Conservation (phyloP, 768 basidiomycete species). For the Boletus subcaerulescens region DNA sequence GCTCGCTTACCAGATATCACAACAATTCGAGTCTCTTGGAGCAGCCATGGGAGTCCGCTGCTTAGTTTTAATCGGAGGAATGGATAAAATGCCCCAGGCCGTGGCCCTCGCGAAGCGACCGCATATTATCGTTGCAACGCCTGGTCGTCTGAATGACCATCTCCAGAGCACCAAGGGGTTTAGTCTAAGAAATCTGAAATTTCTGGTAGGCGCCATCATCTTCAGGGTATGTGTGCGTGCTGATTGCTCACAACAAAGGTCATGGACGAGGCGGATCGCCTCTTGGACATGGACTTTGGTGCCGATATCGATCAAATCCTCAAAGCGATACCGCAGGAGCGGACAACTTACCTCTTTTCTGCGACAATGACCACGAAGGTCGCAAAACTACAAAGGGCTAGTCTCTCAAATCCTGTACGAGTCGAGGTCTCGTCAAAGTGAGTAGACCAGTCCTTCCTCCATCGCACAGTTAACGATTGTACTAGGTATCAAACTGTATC, state of each 20-base stretch:
- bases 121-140: conserved; percentile 93
- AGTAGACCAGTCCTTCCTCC: conserved; percentile 23
- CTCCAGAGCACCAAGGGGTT: conserved; percentile 98
- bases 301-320: conserved; percentile 95
- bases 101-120: conserved; percentile 92
- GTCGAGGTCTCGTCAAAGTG: conserved; percentile 94
- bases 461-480: neutral
- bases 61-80: conserved; percentile 91
- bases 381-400: conserved; percentile 91
- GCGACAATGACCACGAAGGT: conserved; percentile 99
- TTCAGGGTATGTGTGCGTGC: neutral
- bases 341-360: conserved; percentile 94
- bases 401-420: conserved; percentile 87
- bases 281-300: conserved; percentile 96
- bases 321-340: conserved; percentile 90
- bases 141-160: conserved; percentile 90
- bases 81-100: conserved; percentile 87
- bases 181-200: conserved; percentile 79
- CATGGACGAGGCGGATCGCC: conserved; percentile 94
- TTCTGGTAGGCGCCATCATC: conserved; percentile 57
- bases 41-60: conserved; percentile 91
- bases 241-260: conserved; percentile 52
- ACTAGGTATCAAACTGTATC: conserved; percentile 93
- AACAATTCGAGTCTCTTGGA: conserved; percentile 91
- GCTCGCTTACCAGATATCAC: conserved; percentile 96